These are phyloP conservation scores for Yamadazyma akitaensis DNA, from an alignment of 805 yeast genomes.

Conservation along the genomic window DNA sequence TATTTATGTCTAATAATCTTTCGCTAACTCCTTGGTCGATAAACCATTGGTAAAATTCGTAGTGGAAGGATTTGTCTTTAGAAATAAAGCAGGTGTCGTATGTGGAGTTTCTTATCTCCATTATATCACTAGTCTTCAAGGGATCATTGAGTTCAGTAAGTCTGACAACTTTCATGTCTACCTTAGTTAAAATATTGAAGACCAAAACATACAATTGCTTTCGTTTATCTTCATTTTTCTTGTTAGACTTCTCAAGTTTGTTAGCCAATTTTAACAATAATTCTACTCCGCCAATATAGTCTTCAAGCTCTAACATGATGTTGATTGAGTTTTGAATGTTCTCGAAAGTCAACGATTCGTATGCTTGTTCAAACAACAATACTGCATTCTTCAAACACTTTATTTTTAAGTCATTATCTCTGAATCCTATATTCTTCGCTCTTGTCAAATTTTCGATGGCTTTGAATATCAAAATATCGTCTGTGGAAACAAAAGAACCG, in stretches of 20 bases:
- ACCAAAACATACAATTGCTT: conserved; percentile 64
- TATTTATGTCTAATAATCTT: conserved; percentile 71
- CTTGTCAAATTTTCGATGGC: conserved; percentile 88
- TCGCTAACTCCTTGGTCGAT: conserved; percentile 74
- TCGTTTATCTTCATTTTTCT: conserved; percentile 18
- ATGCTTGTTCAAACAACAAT: conserved; percentile 71
- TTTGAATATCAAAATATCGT: conserved; percentile 89
- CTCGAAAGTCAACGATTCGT: conserved; percentile 72
- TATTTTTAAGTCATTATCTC: conserved; percentile 66
- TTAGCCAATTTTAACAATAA: conserved; percentile 64
- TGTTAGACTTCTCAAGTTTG: conserved; percentile 41
- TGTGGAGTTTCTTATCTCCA: conserved; percentile 64
- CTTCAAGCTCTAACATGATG: conserved; percentile 74
- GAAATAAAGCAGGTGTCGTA: conserved; percentile 72
- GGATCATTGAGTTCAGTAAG: conserved; percentile 31
- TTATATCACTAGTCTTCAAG: conserved; percentile 46
- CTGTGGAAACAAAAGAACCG: conserved; percentile 90
- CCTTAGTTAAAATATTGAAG: conserved; percentile 68
- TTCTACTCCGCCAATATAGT: conserved; percentile 81
- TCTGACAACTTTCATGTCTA: conserved; percentile 62
- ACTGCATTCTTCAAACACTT: conserved; percentile 73
- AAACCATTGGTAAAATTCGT: conserved; percentile 90
- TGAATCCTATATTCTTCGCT: conserved; percentile 71
- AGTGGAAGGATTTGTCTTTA: conserved; percentile 84
- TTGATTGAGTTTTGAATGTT: conserved; percentile 77